Base-by-base conservation (phyloP, 148 eudicot genomes). In the Drosera capensis region DNA sequence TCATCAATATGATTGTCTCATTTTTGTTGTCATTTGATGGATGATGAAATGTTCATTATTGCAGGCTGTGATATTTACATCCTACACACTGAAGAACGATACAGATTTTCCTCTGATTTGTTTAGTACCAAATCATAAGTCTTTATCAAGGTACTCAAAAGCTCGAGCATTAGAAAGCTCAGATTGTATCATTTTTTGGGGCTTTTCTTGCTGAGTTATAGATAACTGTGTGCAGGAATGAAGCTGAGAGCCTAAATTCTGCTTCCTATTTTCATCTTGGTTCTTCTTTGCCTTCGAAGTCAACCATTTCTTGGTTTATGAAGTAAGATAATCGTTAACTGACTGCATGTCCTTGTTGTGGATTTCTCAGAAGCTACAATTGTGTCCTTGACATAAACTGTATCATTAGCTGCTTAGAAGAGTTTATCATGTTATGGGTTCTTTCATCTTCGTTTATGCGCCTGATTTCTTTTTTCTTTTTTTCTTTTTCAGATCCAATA, bases 41-140 rank as follows among this genome's bases (percentile, higher is more conserved):
- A 56, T 8, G 30, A 20, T 45, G 8, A 37, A 6, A 12, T 36
- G 45, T 48, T 42, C 0, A 20, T 53, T 25, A 59, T 58, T 71
- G 66, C 82, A 92, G 99, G 95, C 74, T 54, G 70, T 62, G 48
- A 59, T 92, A 38, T 81, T 67, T 54, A 85, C 99, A 21, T 57
- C 65, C 3, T 92, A 85, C 68, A 72, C 94, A 43, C 49, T 92
- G 68, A 69, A 67, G 49, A 92, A 92, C 71, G 70, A 79, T 48
- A 71, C 85, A 13, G 74, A 70, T 26, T 42, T 57, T 24, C 49
- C 71, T 48, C 55, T 92, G 53, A 68, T 73, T 46, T 92, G 94
- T 71, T 64, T 59, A 62, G 45, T 65, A 54, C 70, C 67, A 19
- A 58, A 76, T 62, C 75, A 65, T 60, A 92, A 74, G 65, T 73